Base-by-base conservation (phyloP, 1,139 yeast species). In the Blastobotrys proliferans region DNA sequence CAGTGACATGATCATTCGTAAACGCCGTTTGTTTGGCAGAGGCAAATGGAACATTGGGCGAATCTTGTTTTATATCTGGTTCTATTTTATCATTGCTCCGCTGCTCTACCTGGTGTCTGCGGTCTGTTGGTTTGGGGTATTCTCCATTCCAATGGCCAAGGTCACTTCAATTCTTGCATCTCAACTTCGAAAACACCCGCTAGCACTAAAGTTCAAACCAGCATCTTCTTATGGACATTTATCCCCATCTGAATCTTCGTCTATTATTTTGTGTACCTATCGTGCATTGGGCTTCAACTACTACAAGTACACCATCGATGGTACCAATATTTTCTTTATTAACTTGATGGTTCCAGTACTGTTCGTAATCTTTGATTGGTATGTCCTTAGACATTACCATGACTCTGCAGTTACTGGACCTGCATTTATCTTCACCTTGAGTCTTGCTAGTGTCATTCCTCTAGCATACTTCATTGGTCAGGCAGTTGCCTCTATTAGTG, bases 401-500 rank as follows among this genome's bases (percentile, higher is more conserved):
- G 67, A 73, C 5, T 46, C 64, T 1, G 66, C 81, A 64, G 58
- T 83, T 44, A 82, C 94, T 0, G 70, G 80, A 51, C 67, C 84
- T 1, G 66, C 79, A 38, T 63, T 54, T 6, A 73, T 88, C 36
- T 94, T 92, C 58, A 70, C 77, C 42, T 69, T 88, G 21, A 84
- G 96, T 63, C 69, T 92, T 49, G 72, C 84, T 42, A 84, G 97
- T 1, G 86, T 92, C 49, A 77, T 92, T 39, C 98, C 99, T 2
- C 71, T 92, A 53, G 98, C 98, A 0, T 92, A 92, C 61, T 92
- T 90, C 62, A 90, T 92, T 56, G 99, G 99, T 3, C 97, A 92
- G 63, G 98, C 97, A 1, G 98, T 92, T 20, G 99, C 99, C 0
- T 90, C 97, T 1, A 92, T 92, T 51, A 85, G 96, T 2, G 97